Conservation (phyloP, 345 rosid species). For the Citrus australasica region DNA sequence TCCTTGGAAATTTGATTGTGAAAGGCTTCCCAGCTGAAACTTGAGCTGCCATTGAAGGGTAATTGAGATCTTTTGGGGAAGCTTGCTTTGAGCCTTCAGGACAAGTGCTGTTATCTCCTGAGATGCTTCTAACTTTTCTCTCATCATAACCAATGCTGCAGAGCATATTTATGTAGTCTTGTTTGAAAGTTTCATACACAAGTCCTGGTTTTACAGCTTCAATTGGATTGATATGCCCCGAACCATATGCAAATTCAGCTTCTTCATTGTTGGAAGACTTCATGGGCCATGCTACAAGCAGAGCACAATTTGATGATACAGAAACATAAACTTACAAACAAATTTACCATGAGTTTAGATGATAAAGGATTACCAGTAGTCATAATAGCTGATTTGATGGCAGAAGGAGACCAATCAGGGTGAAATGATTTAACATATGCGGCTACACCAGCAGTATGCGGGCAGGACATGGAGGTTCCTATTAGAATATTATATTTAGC, state of each 20-base stretch:
- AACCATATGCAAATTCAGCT: conserved; percentile 48
- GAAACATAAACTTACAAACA: background rate
- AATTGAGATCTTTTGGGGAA: conserved; percentile 41
- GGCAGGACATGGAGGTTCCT: conserved; percentile 66
- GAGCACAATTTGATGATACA: background rate
- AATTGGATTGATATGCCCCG: conserved; percentile 53
- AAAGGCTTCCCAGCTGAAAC: conserved; percentile 17
- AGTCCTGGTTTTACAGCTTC: conserved; percentile 41
- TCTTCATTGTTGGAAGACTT: conserved; percentile 18
- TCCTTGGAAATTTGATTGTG: conserved; percentile 32
- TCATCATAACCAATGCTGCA: conserved; percentile 34
- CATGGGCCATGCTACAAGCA: conserved; percentile 40
- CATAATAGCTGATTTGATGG: conserved; percentile 62
- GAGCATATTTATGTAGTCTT: conserved; percentile 42
- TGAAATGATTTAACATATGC: conserved; percentile 41
- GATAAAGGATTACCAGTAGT: conserved; percentile 42
- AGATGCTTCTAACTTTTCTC: conserved; percentile 4
- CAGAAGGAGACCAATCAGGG: conserved; percentile 60
- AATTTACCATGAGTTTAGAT: background rate
- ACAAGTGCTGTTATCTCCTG: conserved; percentile 38
- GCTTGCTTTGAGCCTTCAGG: conserved; percentile 9
- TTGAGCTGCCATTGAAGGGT: conserved; percentile 41
- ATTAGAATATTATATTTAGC: conserved; percentile 30
- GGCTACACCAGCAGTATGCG: conserved; percentile 48
- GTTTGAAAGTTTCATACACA: conserved; percentile 21